Conservation (phyloP, 1,284 basidiomycete genomes). For the Agaricales sp. region DNA sequence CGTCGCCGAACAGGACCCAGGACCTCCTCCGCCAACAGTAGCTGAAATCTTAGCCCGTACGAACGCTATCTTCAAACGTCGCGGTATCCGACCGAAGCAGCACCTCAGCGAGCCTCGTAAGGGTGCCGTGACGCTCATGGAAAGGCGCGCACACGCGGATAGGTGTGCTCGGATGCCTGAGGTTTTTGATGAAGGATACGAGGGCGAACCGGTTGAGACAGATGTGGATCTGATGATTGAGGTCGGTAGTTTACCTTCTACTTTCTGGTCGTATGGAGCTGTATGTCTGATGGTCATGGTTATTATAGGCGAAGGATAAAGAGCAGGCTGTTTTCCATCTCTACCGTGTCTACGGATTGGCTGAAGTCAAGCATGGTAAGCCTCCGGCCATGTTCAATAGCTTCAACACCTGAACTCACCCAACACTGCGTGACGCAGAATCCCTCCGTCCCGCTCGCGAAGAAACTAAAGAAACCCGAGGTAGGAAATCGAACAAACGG, state of each 20-base stretch:
- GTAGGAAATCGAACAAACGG: slow-evolving; percentile 37
- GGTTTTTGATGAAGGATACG: slow-evolving; percentile 45
- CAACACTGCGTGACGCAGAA: slow-evolving; percentile 19
- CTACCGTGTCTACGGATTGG: slow-evolving; percentile 59
- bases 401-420: background rate
- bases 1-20: too few species aligned
- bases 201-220: slow-evolving; percentile 5
- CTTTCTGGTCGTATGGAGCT: slow-evolving; percentile 8
- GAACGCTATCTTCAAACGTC: slow-evolving; percentile 63
- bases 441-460: slow-evolving; percentile 41
- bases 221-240: slow-evolving; percentile 83
- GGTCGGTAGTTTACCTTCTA: slow-evolving; percentile 19
- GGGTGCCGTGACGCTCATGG: slow-evolving; percentile 71
- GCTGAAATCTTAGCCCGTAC: slow-evolving; percentile 55
- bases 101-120: slow-evolving; percentile 78
- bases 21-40: background rate
- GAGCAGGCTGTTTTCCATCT: slow-evolving; percentile 89
- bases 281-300: slow-evolving; percentile 10
- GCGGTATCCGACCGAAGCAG: slow-evolving; percentile 80
- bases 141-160: slow-evolving; percentile 79
- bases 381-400: background rate
- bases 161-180: slow-evolving; percentile 59
- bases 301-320: slow-evolving; percentile 67
- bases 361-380: slow-evolving; percentile 55
- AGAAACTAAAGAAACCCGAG: slow-evolving; percentile 38